A percentile compares a stretch with the other conserved stretches of the same genome.
Evolutionary conservation across 768 basidiomycete genomes (phyloP).

Genomic region (Russula foetens): DNA sequence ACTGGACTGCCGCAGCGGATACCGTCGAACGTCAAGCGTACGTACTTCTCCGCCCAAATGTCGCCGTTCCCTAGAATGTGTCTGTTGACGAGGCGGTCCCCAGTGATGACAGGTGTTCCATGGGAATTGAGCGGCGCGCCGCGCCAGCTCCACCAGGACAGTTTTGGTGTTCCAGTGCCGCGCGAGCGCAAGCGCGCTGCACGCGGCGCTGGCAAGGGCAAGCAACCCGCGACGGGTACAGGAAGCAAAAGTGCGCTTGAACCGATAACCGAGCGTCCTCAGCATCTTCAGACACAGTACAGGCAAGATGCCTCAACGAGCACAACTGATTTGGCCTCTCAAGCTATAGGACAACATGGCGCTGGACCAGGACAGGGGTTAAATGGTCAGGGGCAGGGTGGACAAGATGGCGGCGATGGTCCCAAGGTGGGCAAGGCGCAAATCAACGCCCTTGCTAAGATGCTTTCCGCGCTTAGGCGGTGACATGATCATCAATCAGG

Average conservation of each 20-base stretch:
- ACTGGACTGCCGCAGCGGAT: slow-evolving; percentile 10
- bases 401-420: slow-evolving; percentile 37
- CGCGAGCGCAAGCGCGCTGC: slow-evolving; percentile 41
- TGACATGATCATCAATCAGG: slow-evolving; percentile 22
- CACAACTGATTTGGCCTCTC: slow-evolving; percentile 51
- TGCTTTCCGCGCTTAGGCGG: slow-evolving; percentile 75
- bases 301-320: slow-evolving; percentile 62
- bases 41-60: slow-evolving; percentile 27
- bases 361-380: slow-evolving; percentile 1
- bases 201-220: slow-evolving; percentile 12
- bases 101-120: slow-evolving; percentile 72
- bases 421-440: slow-evolving; percentile 86
- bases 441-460: slow-evolving; percentile 86
- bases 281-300: slow-evolving; percentile 33
- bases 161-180: slow-evolving; percentile 52
- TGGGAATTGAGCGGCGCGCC: slow-evolving; percentile 67
- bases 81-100: neutral
- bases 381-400: slow-evolving; percentile 13
- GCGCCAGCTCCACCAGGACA: slow-evolving; percentile 53
- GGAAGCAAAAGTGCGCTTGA: slow-evolving; percentile 61
- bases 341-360: neutral
- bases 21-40: slow-evolving; percentile 70
- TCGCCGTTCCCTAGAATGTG: slow-evolving; percentile 4
- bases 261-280: slow-evolving; percentile 68
- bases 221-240: slow-evolving; percentile 22